These are phyloP conservation scores for Scutellaria minor DNA, from an alignment of 257 asterid species.

Conservation along the genomic window DNA sequence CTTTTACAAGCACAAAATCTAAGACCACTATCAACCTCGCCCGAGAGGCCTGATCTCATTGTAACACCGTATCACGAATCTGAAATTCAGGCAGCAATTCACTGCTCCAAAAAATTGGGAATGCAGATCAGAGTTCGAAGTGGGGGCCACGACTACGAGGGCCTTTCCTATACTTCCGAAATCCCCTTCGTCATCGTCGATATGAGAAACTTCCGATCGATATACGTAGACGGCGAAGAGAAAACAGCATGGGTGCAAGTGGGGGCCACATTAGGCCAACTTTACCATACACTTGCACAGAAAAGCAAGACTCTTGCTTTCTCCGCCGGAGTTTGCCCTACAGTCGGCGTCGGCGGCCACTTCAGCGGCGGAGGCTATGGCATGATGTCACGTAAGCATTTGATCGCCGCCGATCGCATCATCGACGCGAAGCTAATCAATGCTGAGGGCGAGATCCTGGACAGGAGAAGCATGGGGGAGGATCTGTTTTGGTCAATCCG, in stretches of 20 bases:
- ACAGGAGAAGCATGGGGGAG: constrained; percentile 41
- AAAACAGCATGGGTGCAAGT: constrained; percentile 44
- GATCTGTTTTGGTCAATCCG: constrained; percentile 45
- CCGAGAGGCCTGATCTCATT: constrained; percentile 34
- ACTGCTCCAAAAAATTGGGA: constrained; percentile 38
- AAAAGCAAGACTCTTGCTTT: constrained; percentile 41
- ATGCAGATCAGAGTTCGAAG: constrained; percentile 38
- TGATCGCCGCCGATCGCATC: constrained; percentile 39
- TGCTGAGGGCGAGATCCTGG: constrained; percentile 35
- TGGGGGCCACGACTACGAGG: constrained; percentile 53
- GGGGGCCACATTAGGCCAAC: constrained; percentile 39
- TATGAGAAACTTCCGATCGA: constrained; percentile 38
- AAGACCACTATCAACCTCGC: constrained; percentile 10
- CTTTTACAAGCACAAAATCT: constrained; percentile 29
- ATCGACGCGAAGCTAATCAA: constrained; percentile 39
- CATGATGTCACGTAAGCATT: constrained; percentile 40
- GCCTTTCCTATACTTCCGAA: constrained; percentile 38
- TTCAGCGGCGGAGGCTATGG: constrained; percentile 52
- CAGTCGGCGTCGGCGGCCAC: constrained; percentile 48
- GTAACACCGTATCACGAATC: constrained; percentile 36
- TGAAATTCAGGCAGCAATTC: constrained; percentile 37
- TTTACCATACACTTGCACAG: constrained; percentile 37
- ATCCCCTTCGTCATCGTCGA: constrained; percentile 40
- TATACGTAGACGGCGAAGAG: not conserved
- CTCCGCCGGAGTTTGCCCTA: constrained; percentile 37